Conservation (phyloP, 1,284 basidiomycete species). For the Cutaneotrichosporon sp. region DNA sequence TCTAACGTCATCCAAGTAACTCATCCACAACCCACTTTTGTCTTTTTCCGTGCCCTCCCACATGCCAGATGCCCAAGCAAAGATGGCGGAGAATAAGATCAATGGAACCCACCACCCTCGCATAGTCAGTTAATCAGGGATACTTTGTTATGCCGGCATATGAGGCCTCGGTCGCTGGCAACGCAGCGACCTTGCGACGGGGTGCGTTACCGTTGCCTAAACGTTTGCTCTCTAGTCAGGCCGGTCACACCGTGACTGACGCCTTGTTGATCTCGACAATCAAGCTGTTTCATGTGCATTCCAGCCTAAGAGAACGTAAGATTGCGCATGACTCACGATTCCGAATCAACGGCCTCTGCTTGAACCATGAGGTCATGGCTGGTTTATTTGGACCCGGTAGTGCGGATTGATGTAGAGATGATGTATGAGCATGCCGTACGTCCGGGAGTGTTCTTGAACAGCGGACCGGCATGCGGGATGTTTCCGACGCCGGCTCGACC, state of each 20-base stretch:
- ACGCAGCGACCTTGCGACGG: neutral
- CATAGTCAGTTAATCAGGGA: too few species aligned
- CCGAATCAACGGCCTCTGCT: slow-evolving; percentile 1
- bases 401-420: neutral
- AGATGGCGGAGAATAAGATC: neutral
- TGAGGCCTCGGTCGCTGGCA: neutral
- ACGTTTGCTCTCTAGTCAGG: neutral
- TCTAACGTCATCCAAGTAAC: neutral
- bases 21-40: neutral
- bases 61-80: too few species aligned
- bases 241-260: neutral
- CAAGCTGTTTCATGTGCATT: neutral
- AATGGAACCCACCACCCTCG: neutral
- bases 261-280: neutral
- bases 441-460: too few species aligned
- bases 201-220: neutral
- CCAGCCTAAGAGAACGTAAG: neutral
- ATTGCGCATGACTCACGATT: neutral
- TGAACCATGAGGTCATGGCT: neutral
- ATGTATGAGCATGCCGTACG: neutral
- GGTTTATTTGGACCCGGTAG: too few species aligned
- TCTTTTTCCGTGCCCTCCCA: too few species aligned
- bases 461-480: neutral
- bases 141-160: neutral
- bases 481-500: neutral